These are phyloP conservation scores for Austropuccinia psidii DNA, from an alignment of 1,284 basidiomycete genomes.

Conservation along the genomic window DNA sequence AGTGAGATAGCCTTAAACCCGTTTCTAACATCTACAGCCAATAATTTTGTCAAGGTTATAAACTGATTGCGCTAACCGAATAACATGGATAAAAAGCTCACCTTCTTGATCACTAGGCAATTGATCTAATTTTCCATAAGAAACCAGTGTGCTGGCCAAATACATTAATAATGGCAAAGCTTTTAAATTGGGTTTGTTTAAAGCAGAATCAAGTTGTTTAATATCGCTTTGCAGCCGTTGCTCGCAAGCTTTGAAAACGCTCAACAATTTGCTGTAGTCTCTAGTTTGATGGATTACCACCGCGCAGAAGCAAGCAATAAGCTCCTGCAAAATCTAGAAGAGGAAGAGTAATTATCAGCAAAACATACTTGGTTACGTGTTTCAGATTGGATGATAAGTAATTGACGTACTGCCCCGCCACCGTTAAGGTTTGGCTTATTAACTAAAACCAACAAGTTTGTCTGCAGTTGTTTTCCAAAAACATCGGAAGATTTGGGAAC, in stretches of 20 bases:
- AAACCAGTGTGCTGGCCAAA: constrained; percentile 73
- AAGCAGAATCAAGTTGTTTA: not conserved
- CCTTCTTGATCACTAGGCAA: constrained; percentile 52
- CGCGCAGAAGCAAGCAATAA: constrained; percentile 80
- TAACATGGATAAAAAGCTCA: constrained; percentile 56
- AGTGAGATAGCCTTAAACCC: constrained; percentile 6
- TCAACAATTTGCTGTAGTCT: constrained; percentile 67
- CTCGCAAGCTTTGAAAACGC: constrained; percentile 72
- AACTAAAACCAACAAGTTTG: constrained; percentile 74
- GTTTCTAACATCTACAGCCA: constrained; percentile 15
- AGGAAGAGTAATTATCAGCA: not conserved
- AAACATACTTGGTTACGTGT: not conserved
- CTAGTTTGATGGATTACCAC: constrained; percentile 77
- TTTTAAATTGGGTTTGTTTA: constrained; percentile 41
- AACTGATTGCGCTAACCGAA: constrained; percentile 36
- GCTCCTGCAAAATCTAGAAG: constrained; percentile 69
- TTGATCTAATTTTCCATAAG: constrained; percentile 76
- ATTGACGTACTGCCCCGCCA: constrained; percentile 38
- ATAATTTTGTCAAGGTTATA: not conserved
- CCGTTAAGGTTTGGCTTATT: constrained; percentile 65
- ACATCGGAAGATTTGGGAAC: constrained; percentile 72
- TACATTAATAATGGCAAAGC: constrained; percentile 58
- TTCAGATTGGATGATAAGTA: not conserved
- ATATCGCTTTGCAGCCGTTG: constrained; percentile 51
- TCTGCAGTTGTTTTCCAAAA: constrained; percentile 75